Base-by-base conservation (phyloP, 768 basidiomycete species). In the Cubamyces sp. region DNA sequence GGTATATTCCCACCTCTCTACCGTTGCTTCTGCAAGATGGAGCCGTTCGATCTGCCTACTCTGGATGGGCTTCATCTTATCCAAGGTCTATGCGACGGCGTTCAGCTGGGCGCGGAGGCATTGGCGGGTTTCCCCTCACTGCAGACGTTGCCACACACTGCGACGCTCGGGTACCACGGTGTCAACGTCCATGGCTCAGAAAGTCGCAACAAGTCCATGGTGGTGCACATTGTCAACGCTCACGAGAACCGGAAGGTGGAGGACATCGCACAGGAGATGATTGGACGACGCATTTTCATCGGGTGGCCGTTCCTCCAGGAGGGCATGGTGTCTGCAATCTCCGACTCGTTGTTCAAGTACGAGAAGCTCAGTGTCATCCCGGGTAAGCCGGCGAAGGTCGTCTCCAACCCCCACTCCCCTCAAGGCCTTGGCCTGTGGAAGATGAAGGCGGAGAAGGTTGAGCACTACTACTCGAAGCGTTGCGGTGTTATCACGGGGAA, bases 261-360 rank as follows among this genome's bases (percentile, higher is more conserved):
- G 69, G 90, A 91, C 15, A 75, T 97, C 25, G 96, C 94, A 8
- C 75, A 78, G 47, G 81, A 83, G 70, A 82, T 92, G 79, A 77
- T 98, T 47, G 94, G 91, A 16, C 78, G 88, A 70, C 83, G 90
- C 43, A 85, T 84, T 0, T 98, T 91, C 71, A 78, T 88, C 58
- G 87, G 88, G 25, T 99, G 96, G 96, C 97, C 97, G 0, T 98
- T 96, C 81, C 76, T 99, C 43, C 91, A 91, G 67, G 97, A 99
- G 76, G 96, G 93, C 2, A 76, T 86, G 67, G 94, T 98, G 1
- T 86, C 88, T 2, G 90, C 88, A 18, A 82, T 98, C 7, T 96
- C 94, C 18, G 96, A 98, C 73, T 82, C 87, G 39, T 72, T 90
- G 63, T 92, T 94, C 84, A 89, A 84, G 72, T 96, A 96, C 71